A percentile compares a stretch with the other conserved stretches of the same genome.
These are phyloP conservation scores for Oryza longistaminata DNA, from an alignment of 176 grass and related monocot genomes.

Conservation along the genomic window DNA sequence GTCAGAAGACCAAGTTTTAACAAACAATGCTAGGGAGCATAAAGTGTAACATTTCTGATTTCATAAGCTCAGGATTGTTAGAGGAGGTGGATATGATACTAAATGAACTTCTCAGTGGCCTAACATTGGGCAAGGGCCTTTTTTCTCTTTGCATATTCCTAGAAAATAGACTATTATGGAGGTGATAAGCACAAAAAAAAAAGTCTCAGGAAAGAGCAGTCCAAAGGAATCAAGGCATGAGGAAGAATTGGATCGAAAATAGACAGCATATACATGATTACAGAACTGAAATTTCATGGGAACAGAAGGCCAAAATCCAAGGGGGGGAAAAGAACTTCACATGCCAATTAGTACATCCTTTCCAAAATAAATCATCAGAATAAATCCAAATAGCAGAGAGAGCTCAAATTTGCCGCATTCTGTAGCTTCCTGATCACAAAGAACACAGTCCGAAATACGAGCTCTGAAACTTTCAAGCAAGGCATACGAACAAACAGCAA, in stretches of 20 bases:
- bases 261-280: neutral
- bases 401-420: constrained; percentile 14
- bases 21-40: neutral
- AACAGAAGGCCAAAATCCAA: neutral
- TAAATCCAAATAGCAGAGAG: constrained; percentile 22
- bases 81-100: neutral
- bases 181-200: neutral
- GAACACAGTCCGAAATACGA: neutral
- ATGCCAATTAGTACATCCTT: neutral
- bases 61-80: constrained; percentile 4
- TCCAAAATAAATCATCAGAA: neutral
- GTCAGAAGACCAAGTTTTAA: constrained; percentile 10
- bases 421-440: neutral
- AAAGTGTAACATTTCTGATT: constrained; percentile 14
- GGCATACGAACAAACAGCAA: neutral
- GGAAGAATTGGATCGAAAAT: constrained; percentile 18
- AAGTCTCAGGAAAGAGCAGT: neutral
- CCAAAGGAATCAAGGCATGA: neutral
- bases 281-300: neutral
- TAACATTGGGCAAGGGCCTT: neutral
- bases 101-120: constrained; percentile 5
- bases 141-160: neutral
- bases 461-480: constrained; percentile 9
- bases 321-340: neutral
- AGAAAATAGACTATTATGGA: neutral